phyloP scores from a whole-genome alignment of 768 basidiomycete genomes.

The Scleroderma citrinum region DNA sequence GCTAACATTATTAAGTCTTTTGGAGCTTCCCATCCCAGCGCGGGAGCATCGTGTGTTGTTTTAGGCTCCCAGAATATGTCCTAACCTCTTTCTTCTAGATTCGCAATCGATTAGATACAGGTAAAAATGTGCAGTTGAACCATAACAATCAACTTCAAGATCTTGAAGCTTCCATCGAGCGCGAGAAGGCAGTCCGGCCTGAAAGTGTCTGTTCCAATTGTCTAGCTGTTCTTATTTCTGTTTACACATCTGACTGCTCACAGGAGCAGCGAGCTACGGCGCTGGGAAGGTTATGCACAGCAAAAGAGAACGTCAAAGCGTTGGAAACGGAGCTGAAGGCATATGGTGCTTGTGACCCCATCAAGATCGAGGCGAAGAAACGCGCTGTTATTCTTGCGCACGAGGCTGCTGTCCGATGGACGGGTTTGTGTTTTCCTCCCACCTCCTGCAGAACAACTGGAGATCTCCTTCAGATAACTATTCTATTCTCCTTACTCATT shows the following conservation, averaged over 20 bases:
- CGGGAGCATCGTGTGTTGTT: slow-evolving; percentile 56
- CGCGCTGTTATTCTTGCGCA: slow-evolving; percentile 70
- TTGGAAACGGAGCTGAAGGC: slow-evolving; percentile 66
- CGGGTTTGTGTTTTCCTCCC: slow-evolving; percentile 50
- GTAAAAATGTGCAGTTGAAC: slow-evolving; percentile 39
- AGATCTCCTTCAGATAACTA: slow-evolving; percentile 53
- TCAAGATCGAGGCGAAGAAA: slow-evolving; percentile 70
- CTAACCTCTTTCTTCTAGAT: slow-evolving; percentile 35
- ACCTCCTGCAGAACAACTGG: background rate
- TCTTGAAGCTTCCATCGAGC: slow-evolving; percentile 39
- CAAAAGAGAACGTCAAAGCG: slow-evolving; percentile 42
- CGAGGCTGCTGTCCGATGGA: slow-evolving; percentile 84
- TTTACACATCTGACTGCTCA: background rate
- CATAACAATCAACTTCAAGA: slow-evolving; percentile 47
- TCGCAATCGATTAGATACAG: slow-evolving; percentile 47
- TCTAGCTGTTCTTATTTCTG: background rate
- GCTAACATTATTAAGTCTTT: slow-evolving; percentile 52
- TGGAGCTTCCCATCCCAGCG: slow-evolving; percentile 94
- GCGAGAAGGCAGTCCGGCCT: slow-evolving; percentile 48
- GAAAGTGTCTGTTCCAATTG: slow-evolving; percentile 43
- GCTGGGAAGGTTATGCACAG: slow-evolving; percentile 42
- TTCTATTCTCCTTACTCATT: slow-evolving; percentile 55
- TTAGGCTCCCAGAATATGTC: background rate
- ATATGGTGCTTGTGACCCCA: slow-evolving; percentile 83
- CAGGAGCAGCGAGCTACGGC: slow-evolving; percentile 55